Conservation (phyloP, 352 stramenopile genomes). For the Globisporangium alternatum region DNA sequence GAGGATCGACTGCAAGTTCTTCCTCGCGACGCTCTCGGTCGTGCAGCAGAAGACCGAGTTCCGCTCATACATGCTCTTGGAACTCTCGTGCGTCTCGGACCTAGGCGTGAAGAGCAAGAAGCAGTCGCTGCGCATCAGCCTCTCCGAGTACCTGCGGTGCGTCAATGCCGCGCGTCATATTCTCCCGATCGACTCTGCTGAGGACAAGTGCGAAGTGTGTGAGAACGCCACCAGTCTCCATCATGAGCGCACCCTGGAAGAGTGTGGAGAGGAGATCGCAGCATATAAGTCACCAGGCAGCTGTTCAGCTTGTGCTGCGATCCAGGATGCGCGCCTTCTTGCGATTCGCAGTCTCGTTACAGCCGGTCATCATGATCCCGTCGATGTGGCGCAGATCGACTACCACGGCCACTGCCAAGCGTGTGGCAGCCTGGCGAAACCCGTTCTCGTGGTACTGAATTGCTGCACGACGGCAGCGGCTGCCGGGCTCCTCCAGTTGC, state of each 20-base stretch:
- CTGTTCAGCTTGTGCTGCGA: constrained; percentile 7
- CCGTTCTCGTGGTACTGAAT: constrained; percentile 25
- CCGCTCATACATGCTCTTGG: constrained; percentile 42
- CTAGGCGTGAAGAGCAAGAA: constrained; percentile 10
- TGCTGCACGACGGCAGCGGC: constrained; percentile 2
- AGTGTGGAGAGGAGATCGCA: not conserved
- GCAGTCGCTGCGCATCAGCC: constrained; percentile 36
- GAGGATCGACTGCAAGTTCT: constrained; percentile 34
- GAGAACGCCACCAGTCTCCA: not conserved
- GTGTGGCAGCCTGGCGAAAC: constrained; percentile 15
- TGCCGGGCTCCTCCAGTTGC: constrained; percentile 13
- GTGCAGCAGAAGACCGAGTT: constrained; percentile 69
- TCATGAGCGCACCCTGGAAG: not conserved
- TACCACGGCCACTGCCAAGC: constrained; percentile 28
- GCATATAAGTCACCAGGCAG: not conserved
- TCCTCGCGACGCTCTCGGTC: constrained; percentile 35
- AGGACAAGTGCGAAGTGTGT: constrained; percentile 3
- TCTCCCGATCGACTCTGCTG: not conserved
- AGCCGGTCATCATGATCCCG: not conserved
- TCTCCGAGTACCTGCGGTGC: constrained; percentile 51
- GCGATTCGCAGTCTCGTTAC: constrained; percentile 6
- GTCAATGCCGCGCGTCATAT: constrained; percentile 7
- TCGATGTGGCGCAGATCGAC: constrained; percentile 19
- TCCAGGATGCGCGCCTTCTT: constrained; percentile 8
- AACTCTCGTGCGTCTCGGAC: constrained; percentile 26